These are phyloP conservation scores for Chaetoceros muelleri DNA, from an alignment of 108 stramenopile genomes.

Conservation along the genomic window DNA sequence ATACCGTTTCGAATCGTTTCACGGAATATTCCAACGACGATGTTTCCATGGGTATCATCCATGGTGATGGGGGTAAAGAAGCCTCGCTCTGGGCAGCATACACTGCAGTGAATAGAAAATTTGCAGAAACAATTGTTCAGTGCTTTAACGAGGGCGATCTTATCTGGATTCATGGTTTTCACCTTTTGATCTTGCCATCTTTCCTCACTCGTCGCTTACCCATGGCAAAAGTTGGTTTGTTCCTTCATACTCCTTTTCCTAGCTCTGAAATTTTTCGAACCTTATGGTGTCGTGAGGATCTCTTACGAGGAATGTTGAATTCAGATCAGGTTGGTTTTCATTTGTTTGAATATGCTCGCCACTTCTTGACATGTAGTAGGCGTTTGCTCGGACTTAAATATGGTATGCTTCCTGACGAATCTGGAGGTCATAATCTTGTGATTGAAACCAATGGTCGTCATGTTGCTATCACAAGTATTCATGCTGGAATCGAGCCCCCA, in stretches of 20 bases:
- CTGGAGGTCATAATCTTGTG: slow-evolving; percentile 71
- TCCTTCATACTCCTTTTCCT: slow-evolving; percentile 99
- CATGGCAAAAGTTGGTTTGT: slow-evolving; percentile 87
- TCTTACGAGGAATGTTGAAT: slow-evolving; percentile 91
- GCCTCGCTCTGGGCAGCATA: slow-evolving; percentile 84
- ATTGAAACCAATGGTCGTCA: slow-evolving; percentile 92
- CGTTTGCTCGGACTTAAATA: slow-evolving; percentile 92
- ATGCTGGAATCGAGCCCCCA: slow-evolving; percentile 91
- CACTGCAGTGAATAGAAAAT: slow-evolving; percentile 84
- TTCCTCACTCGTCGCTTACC: slow-evolving; percentile 79
- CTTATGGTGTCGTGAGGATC: slow-evolving; percentile 85
- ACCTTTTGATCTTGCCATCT: slow-evolving; percentile 94
- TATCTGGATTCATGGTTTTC: slow-evolving; percentile 99
- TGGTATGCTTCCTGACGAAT: slow-evolving; percentile 85
- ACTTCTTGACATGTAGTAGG: slow-evolving; percentile 96
- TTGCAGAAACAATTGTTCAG: slow-evolving; percentile 76
- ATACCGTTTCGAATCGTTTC: slow-evolving; percentile 26
- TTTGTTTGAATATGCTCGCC: slow-evolving; percentile 97
- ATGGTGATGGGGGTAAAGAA: slow-evolving; percentile 78
- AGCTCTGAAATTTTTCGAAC: slow-evolving; percentile 94
- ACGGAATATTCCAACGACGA: slow-evolving; percentile 70
- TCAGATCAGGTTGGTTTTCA: slow-evolving; percentile 99
- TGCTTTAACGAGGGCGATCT: slow-evolving; percentile 85
- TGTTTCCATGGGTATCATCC: slow-evolving; percentile 71
- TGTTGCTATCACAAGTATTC: slow-evolving; percentile 90